These are phyloP conservation scores for Triticum dicoccoides DNA, from an alignment of 176 grass and related monocot genomes.

Conservation along the genomic window DNA sequence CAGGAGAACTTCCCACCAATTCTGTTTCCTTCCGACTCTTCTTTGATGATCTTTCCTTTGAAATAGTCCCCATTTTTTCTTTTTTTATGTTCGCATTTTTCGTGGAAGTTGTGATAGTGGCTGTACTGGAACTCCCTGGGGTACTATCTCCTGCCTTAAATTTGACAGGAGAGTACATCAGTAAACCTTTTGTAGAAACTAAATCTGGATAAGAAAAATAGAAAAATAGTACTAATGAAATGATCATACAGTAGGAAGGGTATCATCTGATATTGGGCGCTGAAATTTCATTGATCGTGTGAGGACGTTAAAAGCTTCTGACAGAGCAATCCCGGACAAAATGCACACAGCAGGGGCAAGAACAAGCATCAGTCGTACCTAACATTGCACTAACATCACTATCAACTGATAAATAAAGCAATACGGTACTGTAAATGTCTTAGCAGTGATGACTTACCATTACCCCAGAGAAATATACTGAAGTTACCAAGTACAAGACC, in stretches of 20 bases:
- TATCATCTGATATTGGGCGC: constrained; percentile 51
- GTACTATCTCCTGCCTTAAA: constrained; percentile 60
- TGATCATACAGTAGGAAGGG: constrained; percentile 57
- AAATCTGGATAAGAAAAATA: constrained; percentile 27
- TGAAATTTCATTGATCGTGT: constrained; percentile 87
- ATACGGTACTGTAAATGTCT: neutral
- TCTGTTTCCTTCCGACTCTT: constrained; percentile 85
- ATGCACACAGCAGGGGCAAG: constrained; percentile 97
- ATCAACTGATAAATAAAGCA: constrained; percentile 10
- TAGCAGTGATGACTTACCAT: constrained; percentile 62
- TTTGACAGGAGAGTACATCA: constrained; percentile 22
- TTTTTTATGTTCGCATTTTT: constrained; percentile 43
- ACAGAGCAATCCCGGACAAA: constrained; percentile 93
- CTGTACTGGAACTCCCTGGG: constrained; percentile 34
- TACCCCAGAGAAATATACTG: constrained; percentile 99
- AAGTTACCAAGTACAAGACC: constrained; percentile 94
- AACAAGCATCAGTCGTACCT: constrained; percentile 99
- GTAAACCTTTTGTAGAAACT: neutral
- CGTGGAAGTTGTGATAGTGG: constrained; percentile 26
- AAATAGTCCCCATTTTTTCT: constrained; percentile 58
- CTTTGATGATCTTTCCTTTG: constrained; percentile 81
- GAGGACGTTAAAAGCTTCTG: constrained; percentile 76
- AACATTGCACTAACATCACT: constrained; percentile 16
- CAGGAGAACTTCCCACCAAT: constrained; percentile 44
- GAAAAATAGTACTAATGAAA: constrained; percentile 38